A percentile compares a stretch with the other conserved stretches of the same genome.
These are phyloP conservation scores for Botrytis medusae DNA, from an alignment of 2,329 filamentous ascomycete species.

Conservation along the genomic window DNA sequence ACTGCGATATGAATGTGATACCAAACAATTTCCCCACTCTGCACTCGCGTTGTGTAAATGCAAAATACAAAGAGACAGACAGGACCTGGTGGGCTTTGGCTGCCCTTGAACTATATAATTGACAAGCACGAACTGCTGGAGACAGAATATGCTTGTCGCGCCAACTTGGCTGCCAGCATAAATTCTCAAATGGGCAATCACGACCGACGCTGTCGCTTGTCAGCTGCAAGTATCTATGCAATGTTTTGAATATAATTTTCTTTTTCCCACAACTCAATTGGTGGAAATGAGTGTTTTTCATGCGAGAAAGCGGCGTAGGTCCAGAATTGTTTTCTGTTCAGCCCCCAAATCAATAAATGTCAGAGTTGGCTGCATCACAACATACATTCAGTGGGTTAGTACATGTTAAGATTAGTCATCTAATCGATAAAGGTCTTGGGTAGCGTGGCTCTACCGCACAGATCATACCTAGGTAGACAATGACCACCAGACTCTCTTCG, in stretches of 20 bases:
- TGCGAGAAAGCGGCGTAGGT: conserved; percentile 3
- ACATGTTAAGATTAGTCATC: background rate
- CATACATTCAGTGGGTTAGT: background rate
- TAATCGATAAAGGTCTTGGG: background rate
- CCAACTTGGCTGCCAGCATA: conserved; percentile 12
- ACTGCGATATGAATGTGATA: background rate
- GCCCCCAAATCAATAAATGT: background rate
- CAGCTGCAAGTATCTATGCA: conserved; percentile 10
- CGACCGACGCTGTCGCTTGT: conserved; percentile 1
- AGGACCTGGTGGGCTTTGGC: background rate
- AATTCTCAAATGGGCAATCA: background rate
- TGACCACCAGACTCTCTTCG: background rate
- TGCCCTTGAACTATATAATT: background rate
- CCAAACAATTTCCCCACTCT: background rate
- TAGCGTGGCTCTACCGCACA: background rate
- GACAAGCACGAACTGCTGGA: background rate
- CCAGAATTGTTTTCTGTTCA: background rate
- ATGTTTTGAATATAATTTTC: conserved; percentile 2
- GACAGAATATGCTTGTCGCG: background rate
- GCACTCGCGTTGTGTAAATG: background rate
- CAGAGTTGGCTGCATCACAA: background rate
- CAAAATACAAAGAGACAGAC: background rate
- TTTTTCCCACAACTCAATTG: background rate
- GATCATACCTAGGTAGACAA: background rate
- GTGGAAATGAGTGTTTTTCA: background rate